A percentile compares a stretch with the other conserved stretches of the same genome.
Evolutionary conservation across 2,329 filamentous ascomycete species (phyloP).

Genomic region (Orbilia javanica): DNA sequence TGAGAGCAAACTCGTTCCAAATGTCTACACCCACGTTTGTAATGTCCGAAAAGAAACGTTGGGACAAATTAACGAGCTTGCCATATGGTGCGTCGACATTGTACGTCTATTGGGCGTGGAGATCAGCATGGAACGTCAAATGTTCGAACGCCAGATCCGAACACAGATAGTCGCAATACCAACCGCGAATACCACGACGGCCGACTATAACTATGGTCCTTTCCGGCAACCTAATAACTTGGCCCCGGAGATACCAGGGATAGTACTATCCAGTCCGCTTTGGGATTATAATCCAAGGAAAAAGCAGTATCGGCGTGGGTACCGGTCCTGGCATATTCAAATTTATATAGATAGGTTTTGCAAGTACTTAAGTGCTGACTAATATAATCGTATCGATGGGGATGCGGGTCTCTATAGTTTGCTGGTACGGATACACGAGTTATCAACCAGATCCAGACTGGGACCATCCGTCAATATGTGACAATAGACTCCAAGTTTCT

Average conservation of each 20-base stretch:
- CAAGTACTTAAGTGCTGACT: too few species aligned
- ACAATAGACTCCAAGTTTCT: neutral
- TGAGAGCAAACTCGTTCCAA: too few species aligned
- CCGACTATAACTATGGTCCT: constrained; percentile 27
- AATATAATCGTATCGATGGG: too few species aligned
- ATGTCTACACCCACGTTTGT: too few species aligned
- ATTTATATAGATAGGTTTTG: too few species aligned
- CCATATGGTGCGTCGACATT: neutral
- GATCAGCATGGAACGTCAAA: too few species aligned
- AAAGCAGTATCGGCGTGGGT: constrained; percentile 22
- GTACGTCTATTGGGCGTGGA: too few species aligned
- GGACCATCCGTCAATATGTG: constrained; percentile 31
- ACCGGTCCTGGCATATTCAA: neutral
- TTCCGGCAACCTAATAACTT: constrained; percentile 14
- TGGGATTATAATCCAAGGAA: neutral
- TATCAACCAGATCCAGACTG: constrained; percentile 1
- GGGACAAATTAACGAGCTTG: too few species aligned
- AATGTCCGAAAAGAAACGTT: too few species aligned
- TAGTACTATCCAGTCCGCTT: constrained; percentile 28
- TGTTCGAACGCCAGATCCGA: constrained; percentile 20
- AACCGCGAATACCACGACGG: neutral
- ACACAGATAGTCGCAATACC: constrained; percentile 24
- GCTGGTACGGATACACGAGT: constrained; percentile 31
- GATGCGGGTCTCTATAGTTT: too few species aligned
- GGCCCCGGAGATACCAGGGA: neutral